Evolutionary conservation across 768 basidiomycete species (phyloP).

Genomic region (Boletus rubroflammeus): DNA sequence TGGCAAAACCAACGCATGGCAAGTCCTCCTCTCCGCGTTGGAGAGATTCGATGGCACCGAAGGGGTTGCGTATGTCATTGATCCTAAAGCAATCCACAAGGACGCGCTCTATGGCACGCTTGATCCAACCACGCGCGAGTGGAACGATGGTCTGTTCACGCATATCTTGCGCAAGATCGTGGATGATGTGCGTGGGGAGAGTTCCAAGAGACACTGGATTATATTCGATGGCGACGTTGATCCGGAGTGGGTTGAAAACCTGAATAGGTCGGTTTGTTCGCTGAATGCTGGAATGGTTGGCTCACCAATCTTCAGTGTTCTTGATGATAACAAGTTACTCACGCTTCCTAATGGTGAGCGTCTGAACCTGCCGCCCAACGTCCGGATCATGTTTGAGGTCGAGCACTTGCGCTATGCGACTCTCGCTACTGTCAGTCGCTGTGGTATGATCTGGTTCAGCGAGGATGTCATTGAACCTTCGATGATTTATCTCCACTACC

Average conservation of each 20-base stretch:
- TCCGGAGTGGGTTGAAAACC: constrained; percentile 99
- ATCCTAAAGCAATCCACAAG: constrained; percentile 99
- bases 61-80: constrained; percentile 94
- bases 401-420: constrained; percentile 97
- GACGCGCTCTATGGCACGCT: constrained; percentile 96
- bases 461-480: constrained; percentile 88
- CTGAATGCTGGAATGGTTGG: background rate
- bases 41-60: constrained; percentile 90
- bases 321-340: constrained; percentile 97
- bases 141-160: constrained; percentile 99
- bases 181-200: constrained; percentile 97
- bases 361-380: constrained; percentile 92
- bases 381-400: constrained; percentile 99
- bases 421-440: constrained; percentile 97
- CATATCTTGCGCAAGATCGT: constrained; percentile 97
- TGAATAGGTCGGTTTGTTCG: constrained; percentile 75
- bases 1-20: constrained; percentile 97
- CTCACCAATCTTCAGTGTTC: constrained; percentile 56
- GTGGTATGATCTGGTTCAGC: constrained; percentile 99
- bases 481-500: constrained; percentile 91
- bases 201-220: constrained; percentile 96
- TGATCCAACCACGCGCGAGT: constrained; percentile 95
- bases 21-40: constrained; percentile 84
- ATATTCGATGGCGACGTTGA: constrained; percentile 99
- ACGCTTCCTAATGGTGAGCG: constrained; percentile 98